Conservation (phyloP, 2,329 filamentous ascomycete species). For the Fusarium sp. region DNA sequence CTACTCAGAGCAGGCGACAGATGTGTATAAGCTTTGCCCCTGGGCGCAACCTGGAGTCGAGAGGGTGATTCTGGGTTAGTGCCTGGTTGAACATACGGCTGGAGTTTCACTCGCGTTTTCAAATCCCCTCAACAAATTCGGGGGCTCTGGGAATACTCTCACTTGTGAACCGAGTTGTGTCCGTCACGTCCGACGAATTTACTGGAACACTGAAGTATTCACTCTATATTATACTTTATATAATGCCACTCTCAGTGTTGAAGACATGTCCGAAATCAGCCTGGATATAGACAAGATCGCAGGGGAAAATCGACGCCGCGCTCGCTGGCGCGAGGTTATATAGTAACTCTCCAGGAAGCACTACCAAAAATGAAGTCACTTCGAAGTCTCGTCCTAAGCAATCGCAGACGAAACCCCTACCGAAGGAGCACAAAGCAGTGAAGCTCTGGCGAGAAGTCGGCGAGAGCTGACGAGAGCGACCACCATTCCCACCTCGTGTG, state of each 20-base stretch:
- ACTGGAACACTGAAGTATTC: no score
- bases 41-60: not conserved
- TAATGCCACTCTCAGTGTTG: not conserved
- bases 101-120: not conserved
- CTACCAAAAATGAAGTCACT: not conserved
- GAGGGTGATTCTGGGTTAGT: not conserved
- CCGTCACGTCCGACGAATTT: not conserved
- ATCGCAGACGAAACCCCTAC: not conserved
- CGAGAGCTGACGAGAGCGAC: not conserved
- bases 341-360: not conserved
- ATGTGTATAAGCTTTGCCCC: not conserved
- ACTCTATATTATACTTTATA: not conserved
- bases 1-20: no score
- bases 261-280: not conserved
- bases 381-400: not conserved
- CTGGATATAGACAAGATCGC: not conserved
- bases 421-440: not conserved
- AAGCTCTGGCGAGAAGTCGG: not conserved
- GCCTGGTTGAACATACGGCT: not conserved
- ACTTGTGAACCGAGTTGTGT: not conserved
- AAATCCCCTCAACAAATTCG: not conserved
- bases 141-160: not conserved
- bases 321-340: not conserved
- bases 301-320: not conserved
- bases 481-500: not conserved